Evolutionary conservation across 306 rosid species (phyloP).

Genomic region (Lathyrus sativus): DNA sequence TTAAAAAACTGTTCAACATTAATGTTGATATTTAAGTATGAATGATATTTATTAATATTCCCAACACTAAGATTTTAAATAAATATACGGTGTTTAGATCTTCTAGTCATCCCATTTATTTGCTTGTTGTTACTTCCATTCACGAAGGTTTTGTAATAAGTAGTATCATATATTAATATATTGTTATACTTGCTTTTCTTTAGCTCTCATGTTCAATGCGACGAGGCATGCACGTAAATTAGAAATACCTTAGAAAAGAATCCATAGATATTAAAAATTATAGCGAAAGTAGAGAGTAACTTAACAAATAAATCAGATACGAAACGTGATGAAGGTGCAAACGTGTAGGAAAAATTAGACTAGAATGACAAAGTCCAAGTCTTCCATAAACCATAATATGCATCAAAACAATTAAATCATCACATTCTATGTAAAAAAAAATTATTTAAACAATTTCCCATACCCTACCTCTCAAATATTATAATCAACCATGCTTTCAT

Average conservation of each 20-base stretch:
- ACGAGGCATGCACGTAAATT: constrained; percentile 35
- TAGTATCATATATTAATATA: too few relatives aligned
- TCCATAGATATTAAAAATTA: background rate
- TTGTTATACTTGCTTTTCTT: too few relatives aligned
- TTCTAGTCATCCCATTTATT: too few relatives aligned
- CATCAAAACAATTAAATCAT: constrained; percentile 23
- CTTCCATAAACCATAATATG: constrained; percentile 37
- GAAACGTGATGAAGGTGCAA: constrained; percentile 47
- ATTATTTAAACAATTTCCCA: constrained; percentile 15
- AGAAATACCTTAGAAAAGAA: constrained; percentile 4
- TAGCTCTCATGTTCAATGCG: too few relatives aligned
- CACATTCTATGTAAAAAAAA: background rate
- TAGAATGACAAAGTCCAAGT: constrained; percentile 45
- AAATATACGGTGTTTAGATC: too few relatives aligned
- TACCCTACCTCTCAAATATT: constrained; percentile 6
- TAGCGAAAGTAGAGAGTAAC: background rate
- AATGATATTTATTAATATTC: too few relatives aligned
- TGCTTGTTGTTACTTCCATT: too few relatives aligned
- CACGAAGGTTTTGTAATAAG: too few relatives aligned
- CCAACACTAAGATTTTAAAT: too few relatives aligned
- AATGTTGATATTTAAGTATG: too few relatives aligned
- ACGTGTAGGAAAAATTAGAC: constrained; percentile 35
- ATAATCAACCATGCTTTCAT: constrained; percentile 34
- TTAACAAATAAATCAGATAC: background rate
- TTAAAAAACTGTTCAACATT: too few relatives aligned